These are phyloP conservation scores for Xylaria castorea DNA, from an alignment of 495 filamentous ascomycete genomes.

Conservation along the genomic window DNA sequence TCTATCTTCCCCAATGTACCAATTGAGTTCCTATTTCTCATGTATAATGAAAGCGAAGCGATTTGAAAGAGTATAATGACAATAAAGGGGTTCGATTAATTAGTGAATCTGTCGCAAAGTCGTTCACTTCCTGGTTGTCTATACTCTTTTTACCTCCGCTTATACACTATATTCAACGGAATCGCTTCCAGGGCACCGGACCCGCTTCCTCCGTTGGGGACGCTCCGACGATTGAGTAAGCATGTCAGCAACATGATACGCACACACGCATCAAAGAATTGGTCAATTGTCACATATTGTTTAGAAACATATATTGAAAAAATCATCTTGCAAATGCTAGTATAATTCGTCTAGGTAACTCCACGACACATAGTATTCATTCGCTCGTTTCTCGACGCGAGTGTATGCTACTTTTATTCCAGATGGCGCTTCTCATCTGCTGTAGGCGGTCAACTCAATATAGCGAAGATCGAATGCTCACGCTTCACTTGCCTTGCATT, in stretches of 20 bases:
- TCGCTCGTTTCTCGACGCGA: constrained; percentile 1
- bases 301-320: neutral
- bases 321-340: neutral
- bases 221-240: constrained; percentile 29
- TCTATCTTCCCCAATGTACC: neutral
- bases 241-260: neutral
- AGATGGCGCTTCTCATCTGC: neutral
- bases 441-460: neutral
- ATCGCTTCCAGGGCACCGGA: constrained; percentile 3
- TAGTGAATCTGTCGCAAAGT: neutral
- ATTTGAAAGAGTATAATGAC: neutral
- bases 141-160: neutral
- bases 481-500: neutral
- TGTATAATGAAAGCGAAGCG: neutral
- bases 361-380: neutral
- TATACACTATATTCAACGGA: constrained; percentile 16
- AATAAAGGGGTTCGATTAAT: neutral
- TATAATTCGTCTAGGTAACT: neutral
- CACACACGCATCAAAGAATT: neutral
- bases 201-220: constrained; percentile 36
- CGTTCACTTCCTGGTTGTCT: neutral
- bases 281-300: neutral
- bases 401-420: constrained; percentile 11
- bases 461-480: neutral
- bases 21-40: neutral